Evolutionary conservation across 371 early-diverging fungal genomes (phyloP).

Genomic region (Mucor saturninus): DNA sequence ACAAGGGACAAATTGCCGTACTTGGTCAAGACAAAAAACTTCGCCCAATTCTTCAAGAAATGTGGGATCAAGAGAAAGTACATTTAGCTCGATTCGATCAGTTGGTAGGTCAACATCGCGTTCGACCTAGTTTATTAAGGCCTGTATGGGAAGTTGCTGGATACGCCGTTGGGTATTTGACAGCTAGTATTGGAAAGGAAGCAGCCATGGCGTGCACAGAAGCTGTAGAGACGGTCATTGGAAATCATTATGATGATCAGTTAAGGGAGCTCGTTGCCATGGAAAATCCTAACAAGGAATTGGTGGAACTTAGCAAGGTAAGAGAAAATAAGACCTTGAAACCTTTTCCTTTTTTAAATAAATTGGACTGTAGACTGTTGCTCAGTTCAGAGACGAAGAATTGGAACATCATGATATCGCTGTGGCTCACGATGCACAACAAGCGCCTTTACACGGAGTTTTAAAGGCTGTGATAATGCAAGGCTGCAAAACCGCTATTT

Average conservation of each 20-base stretch:
- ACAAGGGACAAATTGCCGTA: slow-evolving; percentile 91
- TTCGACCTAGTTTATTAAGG: slow-evolving; percentile 84
- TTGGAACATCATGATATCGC: slow-evolving; percentile 94
- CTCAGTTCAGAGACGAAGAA: slow-evolving; percentile 94
- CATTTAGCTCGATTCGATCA: slow-evolving; percentile 83
- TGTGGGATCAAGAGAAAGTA: slow-evolving; percentile 94
- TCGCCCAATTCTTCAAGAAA: slow-evolving; percentile 81
- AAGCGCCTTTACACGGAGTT: slow-evolving; percentile 77
- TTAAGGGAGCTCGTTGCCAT: slow-evolving; percentile 74
- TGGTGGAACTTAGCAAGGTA: slow-evolving; percentile 68
- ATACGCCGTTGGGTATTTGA: slow-evolving; percentile 84
- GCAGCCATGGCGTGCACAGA: slow-evolving; percentile 99
- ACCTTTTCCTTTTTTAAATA: neutral
- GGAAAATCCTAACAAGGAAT: slow-evolving; percentile 59
- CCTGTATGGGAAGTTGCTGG: slow-evolving; percentile 92
- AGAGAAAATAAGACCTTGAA: neutral
- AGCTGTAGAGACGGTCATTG: slow-evolving; percentile 97
- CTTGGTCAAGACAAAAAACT: slow-evolving; percentile 76
- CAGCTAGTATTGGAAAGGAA: slow-evolving; percentile 90
- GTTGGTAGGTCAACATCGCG: slow-evolving; percentile 75
- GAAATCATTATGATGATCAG: slow-evolving; percentile 96
- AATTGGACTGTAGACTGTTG: slow-evolving; percentile 45
- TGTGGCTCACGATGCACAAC: slow-evolving; percentile 84
- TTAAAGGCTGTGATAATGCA: slow-evolving; percentile 76
- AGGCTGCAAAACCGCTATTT: slow-evolving; percentile 87